A percentile compares a stretch with the other conserved stretches of the same genome.
phyloP scores from a whole-genome alignment of 2,329 filamentous ascomycete genomes.

The Trichophyton simii region DNA sequence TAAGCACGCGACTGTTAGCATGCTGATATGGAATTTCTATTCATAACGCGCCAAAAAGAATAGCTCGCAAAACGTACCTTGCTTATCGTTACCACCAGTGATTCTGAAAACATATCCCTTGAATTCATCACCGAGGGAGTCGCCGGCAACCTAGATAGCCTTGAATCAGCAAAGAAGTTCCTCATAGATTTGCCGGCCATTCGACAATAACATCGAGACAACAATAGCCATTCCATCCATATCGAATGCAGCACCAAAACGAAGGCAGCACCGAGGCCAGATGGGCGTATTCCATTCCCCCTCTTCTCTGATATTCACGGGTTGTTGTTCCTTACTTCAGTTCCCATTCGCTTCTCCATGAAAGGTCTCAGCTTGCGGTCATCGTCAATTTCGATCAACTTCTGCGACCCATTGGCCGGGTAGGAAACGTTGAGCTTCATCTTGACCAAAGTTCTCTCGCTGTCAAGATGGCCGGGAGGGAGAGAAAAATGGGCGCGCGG shows the following conservation, averaged over 20 bases:
- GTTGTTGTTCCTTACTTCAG: slow-evolving; percentile 28
- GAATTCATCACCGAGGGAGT: slow-evolving; percentile 97
- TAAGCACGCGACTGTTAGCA: background rate
- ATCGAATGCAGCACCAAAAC: background rate
- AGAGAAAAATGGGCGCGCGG: slow-evolving; percentile 28
- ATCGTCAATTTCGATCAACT: slow-evolving; percentile 98
- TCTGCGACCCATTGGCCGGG: slow-evolving; percentile 99
- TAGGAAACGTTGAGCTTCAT: slow-evolving; percentile 75
- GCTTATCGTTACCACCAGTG: slow-evolving; percentile 99
- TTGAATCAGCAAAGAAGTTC: background rate
- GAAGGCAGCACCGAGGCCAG: background rate
- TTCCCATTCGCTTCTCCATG: slow-evolving; percentile 88
- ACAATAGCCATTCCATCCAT: background rate
- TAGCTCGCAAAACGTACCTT: slow-evolving; percentile 42
- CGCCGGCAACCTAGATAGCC: slow-evolving; percentile 61
- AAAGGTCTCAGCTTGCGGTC: slow-evolving; percentile 98
- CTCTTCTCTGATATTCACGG: background rate
- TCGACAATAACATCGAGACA: background rate
- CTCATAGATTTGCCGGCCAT: background rate
- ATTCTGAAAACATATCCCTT: slow-evolving; percentile 99
- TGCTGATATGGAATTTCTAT: background rate
- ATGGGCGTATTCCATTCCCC: background rate
- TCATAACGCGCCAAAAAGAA: background rate
- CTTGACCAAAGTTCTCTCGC: slow-evolving; percentile 39
- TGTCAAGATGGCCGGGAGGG: slow-evolving; percentile 38